A percentile compares a stretch with the other conserved stretches of the same genome.
Conservation (phyloP, 805 yeast genomes). For the Suhomyces sp. region DNA sequence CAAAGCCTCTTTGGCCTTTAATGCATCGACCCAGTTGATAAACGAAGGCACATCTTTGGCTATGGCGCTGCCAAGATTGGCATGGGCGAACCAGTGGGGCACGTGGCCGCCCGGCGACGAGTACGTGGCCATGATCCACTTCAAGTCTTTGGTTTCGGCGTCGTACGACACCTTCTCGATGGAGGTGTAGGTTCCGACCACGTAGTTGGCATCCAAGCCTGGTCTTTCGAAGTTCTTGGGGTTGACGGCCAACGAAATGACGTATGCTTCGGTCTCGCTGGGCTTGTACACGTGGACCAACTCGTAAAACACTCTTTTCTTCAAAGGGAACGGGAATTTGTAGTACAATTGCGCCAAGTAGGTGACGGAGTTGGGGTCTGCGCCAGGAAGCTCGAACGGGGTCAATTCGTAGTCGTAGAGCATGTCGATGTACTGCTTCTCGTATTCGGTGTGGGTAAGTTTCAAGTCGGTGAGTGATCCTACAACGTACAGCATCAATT, state of each 20-base stretch:
- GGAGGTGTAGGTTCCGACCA: slow-evolving; percentile 34
- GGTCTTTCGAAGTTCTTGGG: slow-evolving; percentile 20
- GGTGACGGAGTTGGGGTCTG: slow-evolving; percentile 15
- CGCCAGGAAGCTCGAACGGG: slow-evolving; percentile 12
- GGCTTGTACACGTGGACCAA: slow-evolving; percentile 26
- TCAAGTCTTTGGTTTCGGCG: slow-evolving; percentile 15
- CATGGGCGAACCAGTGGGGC: slow-evolving; percentile 33
- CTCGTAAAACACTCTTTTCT: slow-evolving; percentile 34
- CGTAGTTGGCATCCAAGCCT: slow-evolving; percentile 15
- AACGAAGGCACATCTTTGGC: slow-evolving; percentile 42
- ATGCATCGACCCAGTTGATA: slow-evolving; percentile 24
- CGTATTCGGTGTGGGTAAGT: slow-evolving; percentile 35
- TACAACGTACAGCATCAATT: slow-evolving; percentile 8
- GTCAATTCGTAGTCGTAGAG: slow-evolving; percentile 23
- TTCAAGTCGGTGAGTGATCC: slow-evolving; percentile 13
- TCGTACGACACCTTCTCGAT: slow-evolving; percentile 29
- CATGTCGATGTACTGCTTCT: slow-evolving; percentile 34
- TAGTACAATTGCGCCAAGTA: slow-evolving; percentile 34
- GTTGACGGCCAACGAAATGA: slow-evolving; percentile 32
- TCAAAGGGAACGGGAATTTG: slow-evolving; percentile 35
- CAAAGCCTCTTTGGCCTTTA: slow-evolving; percentile 3
- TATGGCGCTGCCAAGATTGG: slow-evolving; percentile 30
- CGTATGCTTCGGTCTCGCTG: slow-evolving; percentile 19
- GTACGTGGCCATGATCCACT: slow-evolving; percentile 40
- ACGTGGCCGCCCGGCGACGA: slow-evolving; percentile 40